Conservation (phyloP, 2,329 filamentous ascomycete genomes). For the Fusarium piperis region DNA sequence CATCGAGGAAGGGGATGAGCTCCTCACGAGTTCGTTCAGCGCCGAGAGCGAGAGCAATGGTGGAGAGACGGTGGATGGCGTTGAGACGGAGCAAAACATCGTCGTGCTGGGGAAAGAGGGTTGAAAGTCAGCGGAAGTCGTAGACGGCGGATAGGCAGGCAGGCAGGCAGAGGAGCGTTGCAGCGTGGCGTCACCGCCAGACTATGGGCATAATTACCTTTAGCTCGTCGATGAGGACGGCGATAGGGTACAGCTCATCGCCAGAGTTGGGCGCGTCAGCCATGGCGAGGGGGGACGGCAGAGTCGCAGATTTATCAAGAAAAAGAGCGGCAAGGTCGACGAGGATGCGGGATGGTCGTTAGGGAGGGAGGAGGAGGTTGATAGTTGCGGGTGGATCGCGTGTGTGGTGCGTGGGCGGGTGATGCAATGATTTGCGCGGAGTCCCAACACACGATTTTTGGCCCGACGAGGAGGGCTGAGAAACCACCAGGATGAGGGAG, state of each 20-base stretch:
- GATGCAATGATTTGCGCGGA: slow-evolving; percentile 48
- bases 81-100: slow-evolving; percentile 98
- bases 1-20: slow-evolving; percentile 98
- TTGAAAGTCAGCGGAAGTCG: slow-evolving; percentile 30
- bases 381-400: slow-evolving; percentile 43
- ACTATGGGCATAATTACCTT: slow-evolving; percentile 73
- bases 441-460: slow-evolving; percentile 45
- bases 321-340: slow-evolving; percentile 33
- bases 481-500: slow-evolving; percentile 8
- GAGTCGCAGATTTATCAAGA: slow-evolving; percentile 45
- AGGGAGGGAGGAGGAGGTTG: slow-evolving; percentile 36
- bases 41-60: slow-evolving; percentile 95
- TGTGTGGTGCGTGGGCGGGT: slow-evolving; percentile 40
- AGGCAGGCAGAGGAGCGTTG: slow-evolving; percentile 19
- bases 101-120: slow-evolving; percentile 76
- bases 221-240: slow-evolving; percentile 98
- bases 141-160: slow-evolving; percentile 39
- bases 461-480: slow-evolving; percentile 27
- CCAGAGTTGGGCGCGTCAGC: slow-evolving; percentile 88
- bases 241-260: slow-evolving; percentile 99
- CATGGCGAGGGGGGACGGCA: slow-evolving; percentile 69
- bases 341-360: slow-evolving; percentile 33
- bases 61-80: slow-evolving; percentile 97
- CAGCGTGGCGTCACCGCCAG: slow-evolving; percentile 45
- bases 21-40: slow-evolving; percentile 97